phyloP scores from a whole-genome alignment of 2,329 filamentous ascomycete genomes.

The Colletotrichum cereale region DNA sequence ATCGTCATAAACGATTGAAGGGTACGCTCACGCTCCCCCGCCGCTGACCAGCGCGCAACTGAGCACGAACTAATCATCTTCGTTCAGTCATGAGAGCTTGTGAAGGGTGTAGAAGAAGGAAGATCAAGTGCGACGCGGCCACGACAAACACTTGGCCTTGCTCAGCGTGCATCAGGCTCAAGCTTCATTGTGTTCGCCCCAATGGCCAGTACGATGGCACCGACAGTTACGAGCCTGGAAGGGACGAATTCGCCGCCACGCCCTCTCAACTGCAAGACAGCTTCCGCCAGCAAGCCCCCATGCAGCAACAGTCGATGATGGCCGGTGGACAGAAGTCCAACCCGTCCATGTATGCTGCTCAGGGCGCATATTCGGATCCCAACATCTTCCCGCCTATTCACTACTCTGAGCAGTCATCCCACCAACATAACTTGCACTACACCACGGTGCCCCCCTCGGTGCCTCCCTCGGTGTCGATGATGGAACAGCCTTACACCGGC shows the following conservation, averaged over 20 bases:
- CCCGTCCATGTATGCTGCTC: constrained; percentile 62
- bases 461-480: constrained; percentile 60
- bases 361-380: constrained; percentile 61
- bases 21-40: constrained; percentile 64
- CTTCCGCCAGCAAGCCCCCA: constrained; percentile 64
- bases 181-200: constrained; percentile 92
- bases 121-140: constrained; percentile 98
- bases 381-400: constrained; percentile 61
- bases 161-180: constrained; percentile 90
- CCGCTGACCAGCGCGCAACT: constrained; percentile 3
- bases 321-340: constrained; percentile 55
- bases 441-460: constrained; percentile 64
- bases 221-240: constrained; percentile 60
- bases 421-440: constrained; percentile 65
- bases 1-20: constrained; percentile 96
- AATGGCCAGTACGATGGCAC: constrained; percentile 81
- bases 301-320: constrained; percentile 62
- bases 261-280: constrained; percentile 57
- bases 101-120: constrained; percentile 92
- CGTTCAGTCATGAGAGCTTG: constrained; percentile 91
- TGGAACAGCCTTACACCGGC: constrained; percentile 64
- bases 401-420: constrained; percentile 60
- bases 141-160: constrained; percentile 98
- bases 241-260: constrained; percentile 51
- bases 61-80: constrained; percentile 21